Percentiles rank a stretch among this genome's conserved stretches.
Conservation (phyloP, 2,329 filamentous ascomycete genomes). For the Davidsoniella eucalypti region DNA sequence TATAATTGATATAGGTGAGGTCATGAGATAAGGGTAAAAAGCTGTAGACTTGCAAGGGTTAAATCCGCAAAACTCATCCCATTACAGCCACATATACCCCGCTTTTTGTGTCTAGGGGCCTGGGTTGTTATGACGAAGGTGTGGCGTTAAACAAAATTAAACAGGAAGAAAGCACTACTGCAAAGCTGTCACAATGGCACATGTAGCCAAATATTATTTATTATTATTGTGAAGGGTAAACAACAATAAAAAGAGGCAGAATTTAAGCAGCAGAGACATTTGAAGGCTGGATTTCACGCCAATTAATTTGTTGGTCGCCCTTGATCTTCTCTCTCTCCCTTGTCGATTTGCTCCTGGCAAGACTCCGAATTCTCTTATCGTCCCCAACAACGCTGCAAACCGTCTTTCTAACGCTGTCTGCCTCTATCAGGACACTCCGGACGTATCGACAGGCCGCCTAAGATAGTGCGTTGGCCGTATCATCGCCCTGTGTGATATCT, state of each 20-base stretch:
- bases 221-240: too few species aligned
- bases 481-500: neutral
- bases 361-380: neutral
- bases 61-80: too few species aligned
- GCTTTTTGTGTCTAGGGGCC: neutral
- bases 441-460: neutral
- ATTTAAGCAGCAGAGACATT: neutral
- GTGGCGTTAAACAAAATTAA: conserved; percentile 7
- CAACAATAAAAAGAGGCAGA: neutral
- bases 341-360: neutral
- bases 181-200: neutral
- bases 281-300: neutral
- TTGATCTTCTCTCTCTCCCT: neutral
- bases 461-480: too few species aligned
- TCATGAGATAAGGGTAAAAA: too few species aligned
- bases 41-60: too few species aligned
- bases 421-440: neutral
- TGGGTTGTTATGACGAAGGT: conserved; percentile 7
- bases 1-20: too few species aligned
- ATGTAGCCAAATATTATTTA: neutral
- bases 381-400: neutral
- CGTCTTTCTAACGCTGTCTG: neutral
- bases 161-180: neutral
- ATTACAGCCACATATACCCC: conserved; percentile 1
- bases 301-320: neutral